These are phyloP conservation scores for Aspergillus latus DNA, from an alignment of 2,329 filamentous ascomycete species.

Conservation along the genomic window DNA sequence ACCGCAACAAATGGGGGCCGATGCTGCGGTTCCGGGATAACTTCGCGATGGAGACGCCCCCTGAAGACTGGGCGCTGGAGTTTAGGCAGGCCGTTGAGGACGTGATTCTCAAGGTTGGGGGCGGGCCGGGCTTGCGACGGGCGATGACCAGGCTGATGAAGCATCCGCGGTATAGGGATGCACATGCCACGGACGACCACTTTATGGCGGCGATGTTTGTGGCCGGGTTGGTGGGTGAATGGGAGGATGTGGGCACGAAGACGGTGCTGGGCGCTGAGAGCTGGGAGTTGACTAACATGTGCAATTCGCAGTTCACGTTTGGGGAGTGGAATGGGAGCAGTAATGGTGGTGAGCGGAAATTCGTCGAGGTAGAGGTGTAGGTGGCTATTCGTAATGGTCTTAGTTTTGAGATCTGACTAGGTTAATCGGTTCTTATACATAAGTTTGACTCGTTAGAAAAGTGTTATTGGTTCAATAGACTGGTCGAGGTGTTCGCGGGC, in stretches of 20 bases:
- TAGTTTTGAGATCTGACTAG: no score
- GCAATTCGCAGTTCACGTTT: conserved; percentile 60
- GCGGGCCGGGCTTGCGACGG: conserved; percentile 52
- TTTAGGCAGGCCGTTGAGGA: conserved; percentile 67
- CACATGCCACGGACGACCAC: conserved; percentile 69
- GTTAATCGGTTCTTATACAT: no score
- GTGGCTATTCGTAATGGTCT: neutral
- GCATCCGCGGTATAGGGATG: conserved; percentile 64
- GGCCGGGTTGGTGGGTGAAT: conserved; percentile 55
- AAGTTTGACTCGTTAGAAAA: no score
- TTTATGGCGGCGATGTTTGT: conserved; percentile 67
- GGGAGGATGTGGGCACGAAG: conserved; percentile 44
- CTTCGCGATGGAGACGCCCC: conserved; percentile 60
- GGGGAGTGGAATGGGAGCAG: conserved; percentile 37
- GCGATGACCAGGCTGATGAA: conserved; percentile 66
- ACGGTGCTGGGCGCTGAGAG: conserved; percentile 52
- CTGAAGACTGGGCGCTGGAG: conserved; percentile 61
- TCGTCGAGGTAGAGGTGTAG: neutral
- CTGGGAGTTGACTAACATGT: conserved; percentile 68
- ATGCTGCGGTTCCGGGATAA: conserved; percentile 66
- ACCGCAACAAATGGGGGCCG: conserved; percentile 64
- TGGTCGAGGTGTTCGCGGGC: no score
- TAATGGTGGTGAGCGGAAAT: neutral
- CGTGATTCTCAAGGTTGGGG: conserved; percentile 55
- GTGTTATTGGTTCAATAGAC: no score